phyloP scores from a whole-genome alignment of 1,284 basidiomycete genomes.

The Heliocybe sulcata region DNA sequence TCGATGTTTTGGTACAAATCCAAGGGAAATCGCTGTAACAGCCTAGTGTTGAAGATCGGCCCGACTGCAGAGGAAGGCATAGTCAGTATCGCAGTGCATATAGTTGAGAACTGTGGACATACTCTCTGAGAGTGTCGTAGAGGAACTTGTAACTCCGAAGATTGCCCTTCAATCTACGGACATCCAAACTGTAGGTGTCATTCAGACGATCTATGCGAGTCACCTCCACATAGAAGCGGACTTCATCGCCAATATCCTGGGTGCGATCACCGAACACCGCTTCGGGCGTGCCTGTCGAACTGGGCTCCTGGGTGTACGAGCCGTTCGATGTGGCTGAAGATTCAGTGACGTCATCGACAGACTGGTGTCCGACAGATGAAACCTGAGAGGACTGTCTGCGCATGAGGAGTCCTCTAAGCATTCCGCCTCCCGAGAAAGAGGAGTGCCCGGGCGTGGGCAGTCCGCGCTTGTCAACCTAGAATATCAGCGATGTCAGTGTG shows the following conservation, averaged over 20 bases:
- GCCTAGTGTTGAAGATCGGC: neutral
- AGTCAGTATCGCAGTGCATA: slow-evolving; percentile 2
- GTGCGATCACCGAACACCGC: slow-evolving; percentile 71
- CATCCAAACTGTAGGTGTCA: slow-evolving; percentile 84
- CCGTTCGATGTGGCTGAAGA: neutral
- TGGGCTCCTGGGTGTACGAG: slow-evolving; percentile 18
- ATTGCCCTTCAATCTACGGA: slow-evolving; percentile 88
- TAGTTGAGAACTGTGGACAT: slow-evolving; percentile 26
- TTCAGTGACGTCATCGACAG: neutral
- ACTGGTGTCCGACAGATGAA: slow-evolving; percentile 23
- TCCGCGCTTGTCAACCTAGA: slow-evolving; percentile 76
- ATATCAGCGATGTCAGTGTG: slow-evolving; percentile 7
- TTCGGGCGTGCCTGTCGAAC: slow-evolving; percentile 26
- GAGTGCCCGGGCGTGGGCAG: slow-evolving; percentile 71
- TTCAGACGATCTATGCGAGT: slow-evolving; percentile 83
- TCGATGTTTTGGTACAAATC: neutral
- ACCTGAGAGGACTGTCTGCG: slow-evolving; percentile 83
- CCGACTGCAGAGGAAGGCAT: neutral
- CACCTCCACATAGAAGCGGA: slow-evolving; percentile 88
- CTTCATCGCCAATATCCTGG: slow-evolving; percentile 87
- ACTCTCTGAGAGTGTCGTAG: slow-evolving; percentile 87
- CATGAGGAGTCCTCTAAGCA: slow-evolving; percentile 81
- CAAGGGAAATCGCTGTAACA: neutral
- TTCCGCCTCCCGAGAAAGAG: slow-evolving; percentile 57
- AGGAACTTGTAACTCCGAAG: slow-evolving; percentile 91